phyloP scores from a whole-genome alignment of 306 rosid genomes.

The Trifolium subterraneum region DNA sequence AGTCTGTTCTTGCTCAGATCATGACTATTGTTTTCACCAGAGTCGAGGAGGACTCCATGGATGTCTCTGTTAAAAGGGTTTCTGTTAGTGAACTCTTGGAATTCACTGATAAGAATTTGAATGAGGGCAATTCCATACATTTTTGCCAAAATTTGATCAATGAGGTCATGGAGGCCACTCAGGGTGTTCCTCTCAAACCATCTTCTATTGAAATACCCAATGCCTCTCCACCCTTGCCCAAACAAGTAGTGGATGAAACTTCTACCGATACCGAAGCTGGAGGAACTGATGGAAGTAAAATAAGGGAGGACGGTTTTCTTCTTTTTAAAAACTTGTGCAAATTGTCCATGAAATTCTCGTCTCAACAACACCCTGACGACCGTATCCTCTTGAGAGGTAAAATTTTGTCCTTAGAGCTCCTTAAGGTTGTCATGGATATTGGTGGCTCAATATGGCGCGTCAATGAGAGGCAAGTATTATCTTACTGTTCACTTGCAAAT shows the following conservation, averaged over 20 bases:
- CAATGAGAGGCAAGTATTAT: constrained; percentile 84
- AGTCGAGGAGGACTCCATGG: constrained; percentile 80
- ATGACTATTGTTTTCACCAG: constrained; percentile 81
- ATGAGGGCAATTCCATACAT: constrained; percentile 88
- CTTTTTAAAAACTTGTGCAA: constrained; percentile 93
- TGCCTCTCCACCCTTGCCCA: constrained; percentile 43
- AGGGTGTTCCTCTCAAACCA: constrained; percentile 56
- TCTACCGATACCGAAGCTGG: constrained; percentile 45
- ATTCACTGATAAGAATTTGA: constrained; percentile 91
- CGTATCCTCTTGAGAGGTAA: constrained; percentile 95
- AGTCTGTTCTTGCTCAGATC: constrained; percentile 95
- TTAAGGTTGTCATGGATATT: constrained; percentile 89
- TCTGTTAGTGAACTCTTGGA: constrained; percentile 84
- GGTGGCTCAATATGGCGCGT: constrained; percentile 78
- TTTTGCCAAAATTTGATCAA: constrained; percentile 81
- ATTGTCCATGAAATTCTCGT: constrained; percentile 92
- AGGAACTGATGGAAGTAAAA: constrained; percentile 71
- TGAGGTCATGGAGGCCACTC: constrained; percentile 83
- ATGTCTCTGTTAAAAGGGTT: constrained; percentile 51
- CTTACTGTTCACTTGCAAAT: constrained; percentile 26
- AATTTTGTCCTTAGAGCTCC: constrained; percentile 92
- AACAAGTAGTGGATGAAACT: constrained; percentile 38
- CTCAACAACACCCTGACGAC: constrained; percentile 89
- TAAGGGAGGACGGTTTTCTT: constrained; percentile 89
- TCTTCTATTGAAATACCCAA: constrained; percentile 45